Conservation (phyloP, 164 flowering plant species). For the Sedum album region DNA sequence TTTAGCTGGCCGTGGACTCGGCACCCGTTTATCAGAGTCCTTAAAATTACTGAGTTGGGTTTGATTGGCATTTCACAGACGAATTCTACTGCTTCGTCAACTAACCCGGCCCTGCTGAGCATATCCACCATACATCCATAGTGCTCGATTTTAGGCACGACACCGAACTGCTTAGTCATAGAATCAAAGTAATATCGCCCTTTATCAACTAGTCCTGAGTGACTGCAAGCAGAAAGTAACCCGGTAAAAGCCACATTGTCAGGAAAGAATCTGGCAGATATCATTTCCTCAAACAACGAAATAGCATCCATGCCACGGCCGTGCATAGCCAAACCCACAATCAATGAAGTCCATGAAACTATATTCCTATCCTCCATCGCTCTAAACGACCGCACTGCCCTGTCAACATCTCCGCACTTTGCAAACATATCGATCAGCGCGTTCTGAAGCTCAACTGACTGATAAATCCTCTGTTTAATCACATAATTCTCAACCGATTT, state of each 20-base stretch:
- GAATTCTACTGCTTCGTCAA: neutral
- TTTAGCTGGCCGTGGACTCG: neutral
- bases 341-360: constrained; percentile 11
- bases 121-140: constrained; percentile 1
- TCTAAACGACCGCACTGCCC: neutral
- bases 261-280: constrained; percentile 8
- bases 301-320: constrained; percentile 5
- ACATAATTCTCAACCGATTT: neutral
- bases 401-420: constrained; percentile 10
- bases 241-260: constrained; percentile 11
- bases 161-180: neutral
- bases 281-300: constrained; percentile 8
- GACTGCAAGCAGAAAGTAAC: constrained; percentile 10
- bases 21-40: neutral
- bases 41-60: neutral
- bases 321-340: constrained; percentile 6
- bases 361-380: constrained; percentile 8
- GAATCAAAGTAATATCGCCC: neutral
- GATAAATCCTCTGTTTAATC: neutral
- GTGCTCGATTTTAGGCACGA: neutral
- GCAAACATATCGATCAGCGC: constrained; percentile 10
- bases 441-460: neutral
- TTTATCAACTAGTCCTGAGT: neutral
- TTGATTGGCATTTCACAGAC: neutral
- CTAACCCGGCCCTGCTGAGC: neutral